These are phyloP conservation scores for Leccinum pellstonianum DNA, from an alignment of 768 basidiomycete species.

Conservation along the genomic window DNA sequence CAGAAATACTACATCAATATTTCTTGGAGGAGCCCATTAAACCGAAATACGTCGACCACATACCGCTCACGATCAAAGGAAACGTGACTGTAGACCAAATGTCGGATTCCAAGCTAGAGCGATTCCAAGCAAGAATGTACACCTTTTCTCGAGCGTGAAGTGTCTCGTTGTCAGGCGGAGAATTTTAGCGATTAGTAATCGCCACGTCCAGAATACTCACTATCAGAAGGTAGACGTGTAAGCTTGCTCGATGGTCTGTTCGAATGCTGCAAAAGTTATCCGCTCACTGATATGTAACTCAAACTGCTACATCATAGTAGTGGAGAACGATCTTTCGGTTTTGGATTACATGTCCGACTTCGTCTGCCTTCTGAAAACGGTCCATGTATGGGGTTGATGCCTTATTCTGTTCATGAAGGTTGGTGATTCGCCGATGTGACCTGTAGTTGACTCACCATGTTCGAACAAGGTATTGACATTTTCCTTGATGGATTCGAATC, in stretches of 20 bases:
- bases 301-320: conserved; percentile 81
- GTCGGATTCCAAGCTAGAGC: conserved; percentile 88
- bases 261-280: conserved; percentile 89
- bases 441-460: background rate
- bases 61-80: conserved; percentile 93
- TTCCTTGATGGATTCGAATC: conserved; percentile 97
- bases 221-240: conserved; percentile 88
- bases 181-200: conserved; percentile 78
- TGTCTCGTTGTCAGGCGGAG: conserved; percentile 90
- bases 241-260: conserved; percentile 31
- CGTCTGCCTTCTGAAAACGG: conserved; percentile 92
- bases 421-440: conserved; percentile 16
- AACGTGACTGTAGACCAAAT: conserved; percentile 82
- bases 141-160: conserved; percentile 75
- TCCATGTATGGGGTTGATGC: conserved; percentile 98
- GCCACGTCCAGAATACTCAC: conserved; percentile 61
- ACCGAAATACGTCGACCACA: conserved; percentile 99
- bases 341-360: conserved; percentile 96
- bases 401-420: conserved; percentile 94
- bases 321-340: conserved; percentile 98
- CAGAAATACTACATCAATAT: conserved; percentile 99
- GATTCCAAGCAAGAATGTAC: conserved; percentile 78
- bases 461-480: conserved; percentile 84
- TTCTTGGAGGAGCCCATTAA: conserved; percentile 98
- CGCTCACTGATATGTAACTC: conserved; percentile 72